These are phyloP conservation scores for Astragalus glycyphyllos DNA, from an alignment of 306 rosid genomes.

Conservation along the genomic window DNA sequence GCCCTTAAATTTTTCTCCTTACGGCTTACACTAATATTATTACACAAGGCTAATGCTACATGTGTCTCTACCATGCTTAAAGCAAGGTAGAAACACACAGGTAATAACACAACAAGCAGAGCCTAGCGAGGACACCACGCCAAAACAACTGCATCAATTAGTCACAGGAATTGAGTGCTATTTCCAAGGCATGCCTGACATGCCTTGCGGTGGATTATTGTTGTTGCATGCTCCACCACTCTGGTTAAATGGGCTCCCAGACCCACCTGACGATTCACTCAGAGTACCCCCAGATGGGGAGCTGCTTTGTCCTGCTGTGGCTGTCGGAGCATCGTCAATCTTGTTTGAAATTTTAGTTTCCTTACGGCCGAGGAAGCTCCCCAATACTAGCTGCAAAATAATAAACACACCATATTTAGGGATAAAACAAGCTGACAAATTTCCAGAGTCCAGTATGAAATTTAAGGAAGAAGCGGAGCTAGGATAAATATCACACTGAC, in stretches of 20 bases:
- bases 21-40: background rate
- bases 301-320: slow-evolving; percentile 54
- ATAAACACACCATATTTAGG: background rate
- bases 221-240: slow-evolving; percentile 56
- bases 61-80: slow-evolving; percentile 24
- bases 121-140: background rate
- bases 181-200: slow-evolving; percentile 68
- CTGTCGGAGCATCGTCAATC: slow-evolving; percentile 35
- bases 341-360: slow-evolving; percentile 45
- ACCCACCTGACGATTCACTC: slow-evolving; percentile 59
- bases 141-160: slow-evolving; percentile 43
- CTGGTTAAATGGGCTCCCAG: slow-evolving; percentile 53
- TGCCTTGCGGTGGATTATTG: slow-evolving; percentile 56
- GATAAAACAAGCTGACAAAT: background rate
- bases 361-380: slow-evolving; percentile 59
- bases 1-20: slow-evolving; percentile 22
- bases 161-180: slow-evolving; percentile 38
- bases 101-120: slow-evolving; percentile 3
- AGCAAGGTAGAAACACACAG: slow-evolving; percentile 14
- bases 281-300: slow-evolving; percentile 55
- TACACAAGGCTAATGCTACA: slow-evolving; percentile 44
- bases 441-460: background rate
- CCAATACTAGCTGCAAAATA: slow-evolving; percentile 63
- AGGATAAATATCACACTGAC: background rate
- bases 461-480: background rate